phyloP scores from a whole-genome alignment of 768 basidiomycete species.

The Paxillus rubicundulus region DNA sequence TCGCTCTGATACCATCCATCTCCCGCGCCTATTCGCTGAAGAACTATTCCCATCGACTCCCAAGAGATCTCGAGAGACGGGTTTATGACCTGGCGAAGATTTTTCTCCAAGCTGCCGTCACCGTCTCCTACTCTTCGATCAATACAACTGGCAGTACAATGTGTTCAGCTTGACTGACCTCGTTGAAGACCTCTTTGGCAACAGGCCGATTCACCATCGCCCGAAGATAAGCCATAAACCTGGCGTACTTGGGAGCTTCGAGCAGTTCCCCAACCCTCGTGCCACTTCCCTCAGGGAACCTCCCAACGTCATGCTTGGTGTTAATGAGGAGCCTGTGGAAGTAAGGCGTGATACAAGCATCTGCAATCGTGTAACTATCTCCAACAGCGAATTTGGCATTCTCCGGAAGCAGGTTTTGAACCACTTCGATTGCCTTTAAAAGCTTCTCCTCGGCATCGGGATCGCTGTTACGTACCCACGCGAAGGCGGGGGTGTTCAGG shows the following conservation, averaged over 20 bases:
- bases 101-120: not conserved
- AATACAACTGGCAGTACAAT: not conserved
- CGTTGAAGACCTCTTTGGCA: constrained; percentile 49
- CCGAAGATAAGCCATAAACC: constrained; percentile 45
- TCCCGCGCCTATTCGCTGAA: too few relatives aligned
- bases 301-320: constrained; percentile 49
- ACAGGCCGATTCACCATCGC: constrained; percentile 50
- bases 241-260: constrained; percentile 42
- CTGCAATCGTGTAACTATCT: constrained; percentile 54
- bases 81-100: not conserved
- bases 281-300: constrained; percentile 47
- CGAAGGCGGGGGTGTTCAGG: constrained; percentile 38
- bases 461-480: constrained; percentile 36
- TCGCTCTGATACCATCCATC: too few relatives aligned
- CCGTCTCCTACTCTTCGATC: not conserved
- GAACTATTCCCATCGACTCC: too few relatives aligned
- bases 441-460: constrained; percentile 33
- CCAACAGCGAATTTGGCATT: constrained; percentile 35
- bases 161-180: constrained; percentile 35
- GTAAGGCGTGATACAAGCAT: constrained; percentile 58
- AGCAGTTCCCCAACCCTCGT: constrained; percentile 41
- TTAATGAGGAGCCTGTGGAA: constrained; percentile 44
- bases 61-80: too few relatives aligned
- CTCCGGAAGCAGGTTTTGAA: constrained; percentile 52
- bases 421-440: constrained; percentile 40